Base-by-base conservation (phyloP, 2,329 filamentous ascomycete species). In the Aureobasidium uvarum region DNA sequence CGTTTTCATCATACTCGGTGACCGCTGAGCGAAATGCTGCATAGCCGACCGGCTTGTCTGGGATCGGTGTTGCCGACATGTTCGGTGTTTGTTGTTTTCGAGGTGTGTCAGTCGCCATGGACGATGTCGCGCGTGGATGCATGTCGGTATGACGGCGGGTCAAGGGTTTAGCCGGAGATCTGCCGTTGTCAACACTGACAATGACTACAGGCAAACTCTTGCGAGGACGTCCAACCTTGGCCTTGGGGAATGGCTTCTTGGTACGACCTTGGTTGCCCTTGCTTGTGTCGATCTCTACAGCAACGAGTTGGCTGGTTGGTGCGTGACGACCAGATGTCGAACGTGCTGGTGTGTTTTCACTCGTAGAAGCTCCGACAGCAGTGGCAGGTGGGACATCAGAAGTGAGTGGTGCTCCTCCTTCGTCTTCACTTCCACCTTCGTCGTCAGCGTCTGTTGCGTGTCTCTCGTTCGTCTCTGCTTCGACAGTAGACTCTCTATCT, bases 1-100 rank as follows among this genome's bases (percentile, higher is more conserved):
- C 74, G 62, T 72, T 67, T 38, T 70, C 72, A 63, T 75, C 74
- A 16, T 70, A 13, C 39, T 72, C 63, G 54, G 71, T 62, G 0
- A 72, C 73, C 7, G 65, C 68, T 43, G 70, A 66, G 18, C 75
- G 74, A 68, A 83, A 81, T 8, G 78, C 77, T 18, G 76, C 69
- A 67, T 82, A 82, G 5, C 80, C 80, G 16, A 71, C 63, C 2
- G 72, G 66, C 10, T 55, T 36, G 23, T 28, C 23, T 16, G 65
- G 46, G 23, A 50, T 41, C 25, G 45, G 45, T 28, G 28, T 46
- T 20, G 60, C 14, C 25, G 60, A 63, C 60, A 63, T 63, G 20
- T 52, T 41, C 52, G 23, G 39, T 48, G 41, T 58, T 56, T 64
- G 62, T 31, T 45, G 36, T 13, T 46, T 46, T 28, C 23, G 41